Evolutionary conservation across 805 yeast genomes (phyloP).

Genomic region (Ogataea philodendri): DNA sequence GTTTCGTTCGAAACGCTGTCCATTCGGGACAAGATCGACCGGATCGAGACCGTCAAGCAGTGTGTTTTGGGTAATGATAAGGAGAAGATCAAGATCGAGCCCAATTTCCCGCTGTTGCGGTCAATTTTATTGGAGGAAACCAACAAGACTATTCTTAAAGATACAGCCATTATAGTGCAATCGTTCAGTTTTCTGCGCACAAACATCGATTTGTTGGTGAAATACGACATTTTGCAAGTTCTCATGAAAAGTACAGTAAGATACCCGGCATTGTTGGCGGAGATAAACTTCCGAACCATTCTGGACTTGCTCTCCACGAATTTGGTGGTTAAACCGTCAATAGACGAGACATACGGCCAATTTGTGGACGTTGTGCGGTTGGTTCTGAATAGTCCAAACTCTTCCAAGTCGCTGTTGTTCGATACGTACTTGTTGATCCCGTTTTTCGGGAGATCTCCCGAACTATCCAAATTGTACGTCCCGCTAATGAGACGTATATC

Average conservation of each 20-base stretch:
- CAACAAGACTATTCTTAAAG: slow-evolving; percentile 17
- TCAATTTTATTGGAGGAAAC: slow-evolving; percentile 15
- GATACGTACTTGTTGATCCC: slow-evolving; percentile 29
- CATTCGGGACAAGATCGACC: slow-evolving; percentile 8
- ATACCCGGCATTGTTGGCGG: slow-evolving; percentile 22
- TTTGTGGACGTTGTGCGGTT: slow-evolving; percentile 18
- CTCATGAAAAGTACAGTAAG: slow-evolving; percentile 23
- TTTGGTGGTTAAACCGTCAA: slow-evolving; percentile 15
- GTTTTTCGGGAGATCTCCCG: slow-evolving; percentile 16
- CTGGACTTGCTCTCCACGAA: slow-evolving; percentile 25
- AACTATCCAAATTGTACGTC: slow-evolving; percentile 16
- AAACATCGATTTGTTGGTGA: slow-evolving; percentile 22
- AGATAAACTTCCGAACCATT: slow-evolving; percentile 28
- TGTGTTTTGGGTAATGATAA: slow-evolving; percentile 33
- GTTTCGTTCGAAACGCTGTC: slow-evolving; percentile 9
- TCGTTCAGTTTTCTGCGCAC: slow-evolving; percentile 29
- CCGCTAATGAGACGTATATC: slow-evolving; percentile 28
- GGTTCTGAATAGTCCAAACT: slow-evolving; percentile 12
- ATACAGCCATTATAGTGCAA: slow-evolving; percentile 29
- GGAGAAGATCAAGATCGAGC: slow-evolving; percentile 22
- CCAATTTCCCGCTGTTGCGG: slow-evolving; percentile 15
- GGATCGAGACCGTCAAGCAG: slow-evolving; percentile 19
- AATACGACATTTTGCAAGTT: slow-evolving; percentile 12
- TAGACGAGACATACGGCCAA: slow-evolving; percentile 10
- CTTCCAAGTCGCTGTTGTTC: slow-evolving; percentile 20